Base-by-base conservation (phyloP, 2,329 filamentous ascomycete genomes). In the Dothistroma septosporum region DNA sequence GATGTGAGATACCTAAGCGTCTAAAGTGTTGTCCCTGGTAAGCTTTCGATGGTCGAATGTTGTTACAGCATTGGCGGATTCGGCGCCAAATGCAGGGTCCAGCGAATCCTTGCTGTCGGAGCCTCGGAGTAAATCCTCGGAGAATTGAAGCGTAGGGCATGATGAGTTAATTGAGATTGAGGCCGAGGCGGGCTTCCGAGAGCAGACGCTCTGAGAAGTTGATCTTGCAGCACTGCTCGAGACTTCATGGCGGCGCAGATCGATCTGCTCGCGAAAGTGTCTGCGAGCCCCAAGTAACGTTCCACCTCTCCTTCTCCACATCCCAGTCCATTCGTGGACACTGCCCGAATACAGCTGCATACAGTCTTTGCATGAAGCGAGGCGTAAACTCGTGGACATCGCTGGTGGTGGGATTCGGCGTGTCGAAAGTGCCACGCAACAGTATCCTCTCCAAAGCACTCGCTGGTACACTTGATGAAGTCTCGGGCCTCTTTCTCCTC, bases 351-450 rank as follows among this genome's bases (percentile, higher is more conserved):
- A 82, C 68, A 24, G 69, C 70, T 5, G 69, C 65, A 72, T 79
- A 82, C 16, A 82, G 62, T 33, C 78, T 73, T 56, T 71, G 71
- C 80, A 83, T 81, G 59, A 74, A 76, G 10, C 77, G 74, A 11
- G 70, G 62, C 1, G 74, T 80, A 35, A 82, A 70, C n/a, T 54
- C 62, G 57, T 77, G 76, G 62, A 59, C 64, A 21, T 70, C 55
- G 16, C 59, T 21, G 19, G 68, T 67, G 8, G 58, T 63, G 16
- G 67, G 66, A n/a, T 19, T 19, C 2, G 16, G 31, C 6, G 31
- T 44, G 19, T 55, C 52, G 32, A 52, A 14, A 31, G n/a, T 48
- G 12, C 50, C 57, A 21, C 57, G 47, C 41, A 31, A 41, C 55
- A 57, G 41, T n/a, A 69, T 62, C 11, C 66, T 61, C 41, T 73